Percentiles rank a stretch among this genome's conserved stretches.
Evolutionary conservation across 768 basidiomycete genomes (phyloP).

Genomic region (Rhodocollybia butyracea): DNA sequence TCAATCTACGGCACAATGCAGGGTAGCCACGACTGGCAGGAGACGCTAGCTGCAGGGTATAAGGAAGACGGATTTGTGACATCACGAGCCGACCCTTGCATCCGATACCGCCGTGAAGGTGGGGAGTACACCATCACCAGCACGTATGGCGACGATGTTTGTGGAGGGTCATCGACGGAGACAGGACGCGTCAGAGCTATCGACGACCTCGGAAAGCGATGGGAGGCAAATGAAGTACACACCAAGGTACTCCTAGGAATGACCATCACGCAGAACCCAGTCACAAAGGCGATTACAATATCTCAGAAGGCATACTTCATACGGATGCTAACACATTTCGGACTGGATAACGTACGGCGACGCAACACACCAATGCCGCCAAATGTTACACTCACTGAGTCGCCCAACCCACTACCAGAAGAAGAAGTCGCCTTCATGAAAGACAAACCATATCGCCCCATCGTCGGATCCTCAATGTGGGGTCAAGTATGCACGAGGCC

Average conservation of each 20-base stretch:
- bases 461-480: no score
- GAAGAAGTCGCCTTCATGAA: neutral
- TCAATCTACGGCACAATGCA: neutral
- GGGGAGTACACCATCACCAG: neutral
- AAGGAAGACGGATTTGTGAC: neutral
- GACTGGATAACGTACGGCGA: neutral
- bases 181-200: neutral
- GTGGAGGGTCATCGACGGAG: neutral
- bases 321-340: neutral
- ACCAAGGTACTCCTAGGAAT: neutral
- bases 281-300: neutral
- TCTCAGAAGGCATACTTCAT: neutral
- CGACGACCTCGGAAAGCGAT: neutral
- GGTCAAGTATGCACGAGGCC: no score
- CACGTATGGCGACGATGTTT: neutral
- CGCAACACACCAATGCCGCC: neutral
- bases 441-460: no score
- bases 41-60: neutral
- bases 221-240: neutral
- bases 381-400: neutral
- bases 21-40: neutral
- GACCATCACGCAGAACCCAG: neutral
- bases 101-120: neutral
- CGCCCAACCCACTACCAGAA: neutral
- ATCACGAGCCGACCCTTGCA: neutral